Percentiles rank a stretch among this genome's conserved stretches.
phyloP scores from a whole-genome alignment of 257 asterid genomes.

The Solanum lycopersicoides region DNA sequence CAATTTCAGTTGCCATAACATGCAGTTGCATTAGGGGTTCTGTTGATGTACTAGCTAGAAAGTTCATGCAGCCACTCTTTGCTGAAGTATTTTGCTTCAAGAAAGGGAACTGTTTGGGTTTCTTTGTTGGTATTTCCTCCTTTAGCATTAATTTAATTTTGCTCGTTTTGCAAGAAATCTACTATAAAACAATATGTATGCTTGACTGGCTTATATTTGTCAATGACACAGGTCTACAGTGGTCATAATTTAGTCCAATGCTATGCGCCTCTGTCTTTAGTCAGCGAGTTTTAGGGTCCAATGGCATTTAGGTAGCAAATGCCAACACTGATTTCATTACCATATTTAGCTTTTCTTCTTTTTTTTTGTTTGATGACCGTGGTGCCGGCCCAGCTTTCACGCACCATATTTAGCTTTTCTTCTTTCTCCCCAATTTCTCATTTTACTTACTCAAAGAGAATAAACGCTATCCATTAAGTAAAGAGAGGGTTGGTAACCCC shows the following conservation, averaged over 20 bases:
- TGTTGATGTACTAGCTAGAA: neutral
- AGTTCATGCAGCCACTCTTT: neutral
- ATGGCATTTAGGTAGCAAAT: neutral
- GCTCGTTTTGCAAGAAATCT: neutral
- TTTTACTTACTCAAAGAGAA: neutral
- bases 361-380: neutral
- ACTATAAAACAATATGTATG: neutral
- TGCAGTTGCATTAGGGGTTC: neutral
- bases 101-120: neutral
- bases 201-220: neutral
- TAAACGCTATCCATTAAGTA: neutral
- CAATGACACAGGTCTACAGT: neutral
- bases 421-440: neutral
- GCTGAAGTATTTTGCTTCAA: neutral
- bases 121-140: neutral
- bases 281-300: neutral
- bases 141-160: neutral
- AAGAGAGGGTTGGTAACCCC: neutral
- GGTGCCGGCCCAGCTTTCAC: neutral
- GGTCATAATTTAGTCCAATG: neutral
- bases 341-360: neutral
- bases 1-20: neutral
- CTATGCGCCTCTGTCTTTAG: neutral
- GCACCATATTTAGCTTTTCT: neutral
- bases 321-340: neutral